phyloP scores from a whole-genome alignment of 768 basidiomycete species.

The Naganishia onofrii region DNA sequence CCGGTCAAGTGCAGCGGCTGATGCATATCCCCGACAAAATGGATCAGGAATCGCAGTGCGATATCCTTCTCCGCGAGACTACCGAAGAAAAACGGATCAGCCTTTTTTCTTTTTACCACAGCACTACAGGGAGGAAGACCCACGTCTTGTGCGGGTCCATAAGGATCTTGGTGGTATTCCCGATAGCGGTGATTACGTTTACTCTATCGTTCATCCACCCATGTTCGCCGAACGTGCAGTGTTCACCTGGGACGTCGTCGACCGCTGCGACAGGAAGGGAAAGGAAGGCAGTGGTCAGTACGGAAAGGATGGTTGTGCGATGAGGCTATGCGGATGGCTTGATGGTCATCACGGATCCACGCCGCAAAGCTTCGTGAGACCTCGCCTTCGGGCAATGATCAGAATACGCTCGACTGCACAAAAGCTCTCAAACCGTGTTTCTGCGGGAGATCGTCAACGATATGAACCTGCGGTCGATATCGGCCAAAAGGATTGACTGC shows the following conservation, averaged over 20 bases:
- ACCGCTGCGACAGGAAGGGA: constrained; percentile 50
- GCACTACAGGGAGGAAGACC: not conserved
- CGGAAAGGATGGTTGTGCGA: not conserved
- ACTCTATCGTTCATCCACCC: constrained; percentile 63
- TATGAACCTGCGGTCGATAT: too few relatives aligned
- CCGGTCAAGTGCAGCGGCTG: constrained; percentile 89
- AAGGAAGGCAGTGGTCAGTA: not conserved
- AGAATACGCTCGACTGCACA: too few relatives aligned
- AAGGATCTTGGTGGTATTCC: constrained; percentile 69
- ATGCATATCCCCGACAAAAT: constrained; percentile 91
- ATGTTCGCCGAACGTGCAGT: constrained; percentile 69
- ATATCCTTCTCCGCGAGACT: constrained; percentile 59
- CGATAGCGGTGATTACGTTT: constrained; percentile 75
- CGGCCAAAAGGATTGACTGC: too few relatives aligned
- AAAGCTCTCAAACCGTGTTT: too few relatives aligned
- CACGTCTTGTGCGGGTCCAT: constrained; percentile 48
- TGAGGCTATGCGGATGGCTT: too few relatives aligned
- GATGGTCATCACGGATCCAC: too few relatives aligned
- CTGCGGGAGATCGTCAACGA: too few relatives aligned
- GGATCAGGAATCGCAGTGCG: constrained; percentile 86
- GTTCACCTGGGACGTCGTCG: constrained; percentile 72
- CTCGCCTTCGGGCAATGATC: too few relatives aligned
- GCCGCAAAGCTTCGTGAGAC: too few relatives aligned
- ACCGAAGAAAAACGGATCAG: not conserved
- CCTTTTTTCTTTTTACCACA: not conserved